phyloP scores from a whole-genome alignment of 2,329 filamentous ascomycete species.

The Ramularia endophylla region DNA sequence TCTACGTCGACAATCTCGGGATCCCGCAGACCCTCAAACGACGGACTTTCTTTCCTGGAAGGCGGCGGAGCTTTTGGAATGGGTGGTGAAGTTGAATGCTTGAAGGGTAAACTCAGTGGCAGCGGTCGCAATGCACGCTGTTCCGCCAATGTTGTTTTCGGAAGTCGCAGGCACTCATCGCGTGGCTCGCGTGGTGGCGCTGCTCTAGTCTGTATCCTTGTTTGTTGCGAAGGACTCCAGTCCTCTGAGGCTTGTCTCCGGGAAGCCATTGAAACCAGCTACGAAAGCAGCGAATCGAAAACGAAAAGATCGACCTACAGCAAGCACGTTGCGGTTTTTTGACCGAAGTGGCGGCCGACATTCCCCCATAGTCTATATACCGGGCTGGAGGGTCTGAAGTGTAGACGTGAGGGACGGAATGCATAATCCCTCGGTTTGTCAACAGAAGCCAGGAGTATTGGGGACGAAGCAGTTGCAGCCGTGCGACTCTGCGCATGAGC shows the following conservation, averaged over 20 bases:
- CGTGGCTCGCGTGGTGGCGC: slow-evolving; percentile 6
- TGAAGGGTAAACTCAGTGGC: slow-evolving; percentile 10
- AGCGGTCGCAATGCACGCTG: slow-evolving; percentile 10
- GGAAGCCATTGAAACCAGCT: slow-evolving; percentile 7
- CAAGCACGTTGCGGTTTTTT: slow-evolving; percentile 5
- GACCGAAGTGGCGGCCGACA: slow-evolving; percentile 7
- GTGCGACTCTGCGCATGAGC: slow-evolving; percentile 8
- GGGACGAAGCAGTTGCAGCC: slow-evolving; percentile 2
- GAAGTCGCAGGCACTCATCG: slow-evolving; percentile 12
- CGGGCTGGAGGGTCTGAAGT: slow-evolving; percentile 4
- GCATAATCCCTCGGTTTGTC: slow-evolving; percentile 21
- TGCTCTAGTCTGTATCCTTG: slow-evolving; percentile 10
- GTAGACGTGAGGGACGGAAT: slow-evolving; percentile 27
- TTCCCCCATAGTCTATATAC: slow-evolving; percentile 7
- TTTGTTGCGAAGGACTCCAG: slow-evolving; percentile 11
- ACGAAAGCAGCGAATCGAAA: slow-evolving; percentile 5
- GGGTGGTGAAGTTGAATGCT: slow-evolving; percentile 3
- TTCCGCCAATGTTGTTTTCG: slow-evolving; percentile 4
- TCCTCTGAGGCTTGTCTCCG: slow-evolving; percentile 12
- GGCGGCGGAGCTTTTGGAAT: slow-evolving; percentile 4
- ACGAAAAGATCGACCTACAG: slow-evolving; percentile 5
- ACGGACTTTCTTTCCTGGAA: slow-evolving; percentile 5
- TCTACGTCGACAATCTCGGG: slow-evolving; percentile 25
- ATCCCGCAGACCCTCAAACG: slow-evolving; percentile 12
- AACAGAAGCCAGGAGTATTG: slow-evolving; percentile 20